phyloP scores from a whole-genome alignment of 148 eudicot species.

The Camellia granthamiana region DNA sequence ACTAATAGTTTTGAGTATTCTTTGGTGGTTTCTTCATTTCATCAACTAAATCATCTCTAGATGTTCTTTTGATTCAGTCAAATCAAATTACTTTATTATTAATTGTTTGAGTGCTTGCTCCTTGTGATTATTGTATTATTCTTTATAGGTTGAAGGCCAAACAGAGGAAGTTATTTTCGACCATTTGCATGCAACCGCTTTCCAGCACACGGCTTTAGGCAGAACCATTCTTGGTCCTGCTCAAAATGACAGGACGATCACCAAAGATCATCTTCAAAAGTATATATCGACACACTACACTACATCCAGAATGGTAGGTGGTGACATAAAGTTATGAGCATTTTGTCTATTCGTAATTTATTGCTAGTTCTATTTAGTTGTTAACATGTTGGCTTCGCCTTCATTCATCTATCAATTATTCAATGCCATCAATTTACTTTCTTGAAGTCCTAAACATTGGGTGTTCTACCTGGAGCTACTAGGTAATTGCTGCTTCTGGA shows the following conservation, averaged over 20 bases:
- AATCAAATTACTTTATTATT: background rate
- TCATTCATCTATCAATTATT: background rate
- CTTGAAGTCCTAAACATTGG: background rate
- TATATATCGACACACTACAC: constrained; percentile 85
- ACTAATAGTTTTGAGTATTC: background rate
- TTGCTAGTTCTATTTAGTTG: background rate
- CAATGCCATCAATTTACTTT: background rate
- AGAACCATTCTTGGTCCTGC: constrained; percentile 96
- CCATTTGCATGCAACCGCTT: constrained; percentile 94
- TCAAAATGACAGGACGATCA: constrained; percentile 64
- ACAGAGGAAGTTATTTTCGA: constrained; percentile 91
- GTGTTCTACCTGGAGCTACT: background rate
- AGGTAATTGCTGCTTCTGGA: constrained; percentile 92
- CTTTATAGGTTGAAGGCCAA: constrained; percentile 71
- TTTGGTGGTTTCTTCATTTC: background rate
- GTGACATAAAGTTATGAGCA: background rate
- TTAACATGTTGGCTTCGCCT: background rate
- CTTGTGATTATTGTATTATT: background rate
- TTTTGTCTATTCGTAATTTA: background rate
- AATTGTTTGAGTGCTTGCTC: background rate
- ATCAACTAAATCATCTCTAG: background rate
- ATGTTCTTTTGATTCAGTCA: constrained; percentile 2
- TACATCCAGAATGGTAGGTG: constrained; percentile 76
- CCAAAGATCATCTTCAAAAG: constrained; percentile 58
- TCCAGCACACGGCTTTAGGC: constrained; percentile 82